A percentile compares a stretch with the other conserved stretches of the same genome.
Conservation (phyloP, 495 filamentous ascomycete genomes). For the Neurospora sp. region DNA sequence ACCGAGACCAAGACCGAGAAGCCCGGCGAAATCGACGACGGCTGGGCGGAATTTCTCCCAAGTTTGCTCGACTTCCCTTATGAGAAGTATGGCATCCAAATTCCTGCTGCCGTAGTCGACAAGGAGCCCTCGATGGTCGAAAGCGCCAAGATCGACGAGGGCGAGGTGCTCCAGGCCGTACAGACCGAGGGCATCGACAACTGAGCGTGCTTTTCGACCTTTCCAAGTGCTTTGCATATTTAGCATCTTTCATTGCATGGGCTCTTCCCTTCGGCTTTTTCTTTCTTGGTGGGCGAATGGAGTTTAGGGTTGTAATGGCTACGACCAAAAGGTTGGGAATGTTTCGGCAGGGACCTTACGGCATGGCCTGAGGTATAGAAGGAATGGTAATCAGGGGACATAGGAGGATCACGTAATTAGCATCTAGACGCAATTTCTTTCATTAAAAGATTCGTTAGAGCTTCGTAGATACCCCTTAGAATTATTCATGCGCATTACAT, state of each 20-base stretch:
- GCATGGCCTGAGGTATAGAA: too few species aligned
- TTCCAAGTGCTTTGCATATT: too few species aligned
- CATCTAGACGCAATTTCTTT: too few species aligned
- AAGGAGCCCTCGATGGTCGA: conserved; percentile 25
- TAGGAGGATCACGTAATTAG: too few species aligned
- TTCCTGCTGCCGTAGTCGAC: conserved; percentile 30
- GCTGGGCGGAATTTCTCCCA: conserved; percentile 54
- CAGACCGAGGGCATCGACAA: neutral
- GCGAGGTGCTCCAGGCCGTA: conserved; percentile 10
- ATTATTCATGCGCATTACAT: too few species aligned
- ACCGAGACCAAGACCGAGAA: conserved; percentile 49
- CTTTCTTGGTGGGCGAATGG: neutral
- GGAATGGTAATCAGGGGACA: too few species aligned
- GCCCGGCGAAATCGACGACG: conserved; percentile 56
- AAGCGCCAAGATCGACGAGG: conserved; percentile 5
- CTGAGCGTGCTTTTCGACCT: neutral
- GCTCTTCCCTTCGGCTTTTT: neutral
- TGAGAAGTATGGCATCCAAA: conserved; percentile 54
- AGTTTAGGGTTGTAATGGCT: too few species aligned
- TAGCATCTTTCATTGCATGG: neutral
- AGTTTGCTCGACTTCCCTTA: conserved; percentile 66
- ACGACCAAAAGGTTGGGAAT: too few species aligned
- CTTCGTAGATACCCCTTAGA: too few species aligned
- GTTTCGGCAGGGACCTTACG: too few species aligned
- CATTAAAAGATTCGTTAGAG: too few species aligned